Base-by-base conservation (phyloP, 1,284 basidiomycete genomes). In the Vanrija sp. region DNA sequence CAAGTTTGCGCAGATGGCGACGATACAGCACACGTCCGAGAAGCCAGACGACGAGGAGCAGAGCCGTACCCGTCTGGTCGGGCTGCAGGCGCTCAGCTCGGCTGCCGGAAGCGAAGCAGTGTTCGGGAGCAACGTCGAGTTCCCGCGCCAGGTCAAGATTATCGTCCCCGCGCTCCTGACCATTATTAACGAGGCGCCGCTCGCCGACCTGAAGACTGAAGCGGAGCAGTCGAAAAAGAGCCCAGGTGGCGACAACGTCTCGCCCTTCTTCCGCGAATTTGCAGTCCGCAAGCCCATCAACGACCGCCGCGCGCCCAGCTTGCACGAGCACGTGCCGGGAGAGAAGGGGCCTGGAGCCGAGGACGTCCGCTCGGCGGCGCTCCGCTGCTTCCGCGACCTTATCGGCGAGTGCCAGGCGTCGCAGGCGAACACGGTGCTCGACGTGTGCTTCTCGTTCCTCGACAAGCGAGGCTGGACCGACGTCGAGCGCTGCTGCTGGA, bases 91-190 rank as follows among this genome's bases (percentile, higher is more conserved):
- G 2, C 78, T 98, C 19, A 85, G 85, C 28, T 88, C 86, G 18
- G 89, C 88, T 0, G 81, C 90, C 12, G 87, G 86, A 49, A 95
- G 92, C 3, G 91, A 96, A 68, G 87, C 88, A 1, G 75, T 96
- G 19, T 92, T 89, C 73, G 81, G 86, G 54, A 85, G 89, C 45
- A 81, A 84, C n/a, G 75, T 80, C 3, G 86, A 89, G 57, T 95
- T 91, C 73, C 81, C 83, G 43, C 73, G 80, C 1, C 92, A 96
- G 73, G 83, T 87, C 10, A 80, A 82, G 5, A 79, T 83, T 23
- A 84, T 97, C 64, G 80, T 92, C 51, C 85, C 83, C 1, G 86
- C 91, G 1, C 80, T 97, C 16, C 74, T 97, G 28, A 76, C 80
- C 14, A 87, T 88, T 51, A 69, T 93, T 10, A 79, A 87, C 46